phyloP scores from a whole-genome alignment of 208 protist genomes.

The Acanthamoeba pearcei region DNA sequence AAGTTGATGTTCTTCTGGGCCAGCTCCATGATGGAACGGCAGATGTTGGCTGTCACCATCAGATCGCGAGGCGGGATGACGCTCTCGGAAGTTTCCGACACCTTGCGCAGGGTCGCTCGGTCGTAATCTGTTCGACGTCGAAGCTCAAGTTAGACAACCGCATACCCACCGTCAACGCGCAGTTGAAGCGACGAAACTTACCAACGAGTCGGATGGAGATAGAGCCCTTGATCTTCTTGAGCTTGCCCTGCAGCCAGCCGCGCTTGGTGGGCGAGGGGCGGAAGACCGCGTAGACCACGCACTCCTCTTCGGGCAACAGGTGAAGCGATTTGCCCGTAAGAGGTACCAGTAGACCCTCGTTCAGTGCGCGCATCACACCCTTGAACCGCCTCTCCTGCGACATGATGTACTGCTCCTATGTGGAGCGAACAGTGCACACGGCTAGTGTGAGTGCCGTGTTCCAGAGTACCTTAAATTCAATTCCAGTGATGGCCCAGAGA shows the following conservation, averaged over 20 bases:
- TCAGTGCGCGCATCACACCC: constrained; percentile 26
- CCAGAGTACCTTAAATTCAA: no score
- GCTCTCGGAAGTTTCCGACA: constrained; percentile 31
- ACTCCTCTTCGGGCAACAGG: constrained; percentile 71
- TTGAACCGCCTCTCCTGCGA: constrained; percentile 63
- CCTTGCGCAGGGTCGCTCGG: not conserved
- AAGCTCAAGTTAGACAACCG: not conserved
- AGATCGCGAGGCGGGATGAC: constrained; percentile 50
- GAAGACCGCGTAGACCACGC: constrained; percentile 80
- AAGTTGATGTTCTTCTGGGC: constrained; percentile 88
- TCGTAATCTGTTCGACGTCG: not conserved
- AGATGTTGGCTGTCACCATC: constrained; percentile 80
- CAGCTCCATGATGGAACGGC: constrained; percentile 83
- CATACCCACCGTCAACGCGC: not conserved
- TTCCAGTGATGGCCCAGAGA: not conserved
- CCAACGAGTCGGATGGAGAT: constrained; percentile 75
- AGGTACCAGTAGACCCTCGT: constrained; percentile 64
- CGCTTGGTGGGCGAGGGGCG: constrained; percentile 71
- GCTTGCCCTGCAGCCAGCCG: constrained; percentile 78
- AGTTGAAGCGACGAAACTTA: constrained; percentile 6
- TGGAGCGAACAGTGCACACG: not conserved
- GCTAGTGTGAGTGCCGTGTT: no score
- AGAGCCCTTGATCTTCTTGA: constrained; percentile 80
- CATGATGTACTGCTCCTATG: constrained; percentile 70
- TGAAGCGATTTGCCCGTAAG: constrained; percentile 53